phyloP scores from a whole-genome alignment of 2,329 filamentous ascomycete genomes.

The Ophiocordyceps camponoti-rufipedis region DNA sequence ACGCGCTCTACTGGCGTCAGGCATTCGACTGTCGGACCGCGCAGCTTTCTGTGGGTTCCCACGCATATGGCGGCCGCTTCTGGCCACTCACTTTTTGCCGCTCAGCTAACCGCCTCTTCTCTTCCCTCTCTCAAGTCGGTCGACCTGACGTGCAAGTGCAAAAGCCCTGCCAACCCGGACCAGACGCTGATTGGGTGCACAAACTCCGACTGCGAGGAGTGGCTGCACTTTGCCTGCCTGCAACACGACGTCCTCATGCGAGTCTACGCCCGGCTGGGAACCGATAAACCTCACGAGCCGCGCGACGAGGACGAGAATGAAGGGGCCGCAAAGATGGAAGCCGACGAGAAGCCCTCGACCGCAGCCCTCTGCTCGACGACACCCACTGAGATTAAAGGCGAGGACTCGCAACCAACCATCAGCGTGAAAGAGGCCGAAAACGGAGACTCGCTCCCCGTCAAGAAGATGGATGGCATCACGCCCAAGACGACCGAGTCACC shows the following conservation, averaged over 20 bases:
- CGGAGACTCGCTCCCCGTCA: slow-evolving; percentile 18
- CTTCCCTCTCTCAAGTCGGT: slow-evolving; percentile 23
- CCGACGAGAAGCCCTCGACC: slow-evolving; percentile 10
- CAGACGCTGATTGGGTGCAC: slow-evolving; percentile 40
- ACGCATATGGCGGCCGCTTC: too few species aligned
- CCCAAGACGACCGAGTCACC: slow-evolving; percentile 13
- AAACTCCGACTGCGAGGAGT: slow-evolving; percentile 33
- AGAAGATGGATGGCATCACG: slow-evolving; percentile 14
- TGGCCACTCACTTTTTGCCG: too few species aligned
- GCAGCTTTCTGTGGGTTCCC: slow-evolving; percentile 33
- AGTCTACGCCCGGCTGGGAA: slow-evolving; percentile 30
- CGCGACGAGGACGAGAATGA: slow-evolving; percentile 14
- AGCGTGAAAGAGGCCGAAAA: slow-evolving; percentile 30
- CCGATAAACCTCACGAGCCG: slow-evolving; percentile 27
- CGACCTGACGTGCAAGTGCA: slow-evolving; percentile 38
- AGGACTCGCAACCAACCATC: slow-evolving; percentile 31
- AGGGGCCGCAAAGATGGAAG: slow-evolving; percentile 20
- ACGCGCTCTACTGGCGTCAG: slow-evolving; percentile 45
- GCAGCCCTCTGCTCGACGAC: slow-evolving; percentile 24
- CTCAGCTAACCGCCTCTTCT: slow-evolving; percentile 9
- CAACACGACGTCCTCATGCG: slow-evolving; percentile 32
- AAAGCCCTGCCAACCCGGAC: slow-evolving; percentile 42
- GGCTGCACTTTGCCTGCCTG: slow-evolving; percentile 49
- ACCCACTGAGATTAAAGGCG: slow-evolving; percentile 30
- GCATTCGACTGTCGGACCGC: slow-evolving; percentile 38